These are phyloP conservation scores for Mayamaea pseudoterrestris DNA, from an alignment of 108 stramenopile species.

Conservation along the genomic window DNA sequence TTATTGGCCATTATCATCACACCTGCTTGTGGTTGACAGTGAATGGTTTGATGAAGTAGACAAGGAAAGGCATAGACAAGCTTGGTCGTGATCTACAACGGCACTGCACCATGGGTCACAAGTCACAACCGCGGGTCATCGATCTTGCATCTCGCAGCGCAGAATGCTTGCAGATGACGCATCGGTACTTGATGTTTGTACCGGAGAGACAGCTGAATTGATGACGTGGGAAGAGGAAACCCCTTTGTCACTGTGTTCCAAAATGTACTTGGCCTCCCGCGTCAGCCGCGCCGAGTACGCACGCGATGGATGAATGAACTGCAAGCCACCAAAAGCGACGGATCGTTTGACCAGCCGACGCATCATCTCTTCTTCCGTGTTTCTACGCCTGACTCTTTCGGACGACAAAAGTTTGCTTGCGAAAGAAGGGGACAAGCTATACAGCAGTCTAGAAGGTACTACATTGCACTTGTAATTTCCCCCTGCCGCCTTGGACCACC, in stretches of 20 bases:
- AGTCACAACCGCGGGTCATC: no score
- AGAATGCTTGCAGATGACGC: no score
- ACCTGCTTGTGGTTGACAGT: neutral
- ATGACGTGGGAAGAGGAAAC: neutral
- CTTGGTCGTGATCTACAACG: no score
- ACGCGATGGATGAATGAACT: neutral
- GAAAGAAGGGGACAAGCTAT: neutral
- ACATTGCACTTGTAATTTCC: no score
- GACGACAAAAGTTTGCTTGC: neutral
- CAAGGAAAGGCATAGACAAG: no score
- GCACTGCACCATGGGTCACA: no score
- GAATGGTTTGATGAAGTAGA: neutral
- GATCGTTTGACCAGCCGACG: no score
- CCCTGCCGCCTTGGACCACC: no score
- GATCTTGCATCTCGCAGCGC: no score
- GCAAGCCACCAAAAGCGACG: neutral
- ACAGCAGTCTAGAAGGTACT: no score
- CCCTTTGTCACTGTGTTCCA: neutral
- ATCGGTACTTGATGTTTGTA: neutral
- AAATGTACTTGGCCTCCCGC: neutral
- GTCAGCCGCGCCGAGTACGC: neutral
- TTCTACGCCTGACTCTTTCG: neutral
- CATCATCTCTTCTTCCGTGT: neutral
- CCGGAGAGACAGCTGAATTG: neutral
- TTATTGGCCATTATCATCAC: neutral